Evolutionary conservation across 1,139 yeast species (phyloP), one percentile per base, ranked within the genome.

Genomic region (Geotrichum siamense): DNA sequence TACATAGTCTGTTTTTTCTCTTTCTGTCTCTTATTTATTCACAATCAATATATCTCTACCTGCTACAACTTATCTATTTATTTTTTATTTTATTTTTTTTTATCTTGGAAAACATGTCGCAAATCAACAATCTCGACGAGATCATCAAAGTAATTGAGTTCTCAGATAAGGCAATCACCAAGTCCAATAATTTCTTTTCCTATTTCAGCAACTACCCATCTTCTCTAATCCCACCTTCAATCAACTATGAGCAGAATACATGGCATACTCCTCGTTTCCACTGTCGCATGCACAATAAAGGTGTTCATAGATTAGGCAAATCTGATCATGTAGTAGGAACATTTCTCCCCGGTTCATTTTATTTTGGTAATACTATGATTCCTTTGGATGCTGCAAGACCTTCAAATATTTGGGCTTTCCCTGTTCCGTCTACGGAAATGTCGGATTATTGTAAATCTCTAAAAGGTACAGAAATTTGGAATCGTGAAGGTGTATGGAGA

Each of bases 401-500:
- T 10, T 36, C 26, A 5, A 44, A 43, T 28, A 21, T 47, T 3
- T 72, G 74, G 59, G 72, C 82, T 1, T 74, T 69, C 51, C 79
- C 79, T 8, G 70, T 75, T 6, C 96, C 96, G 1, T 69, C 80
- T 0, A 66, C 74, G 1, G 63, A 72, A 41, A 72, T 75, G 50
- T 84, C 79, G 59, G 70, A 75, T 48, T 71, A 75, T 38, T 87
- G 96, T 61, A 56, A 72, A 54, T 73, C 74, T 27, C 68, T 73
- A 39, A 65, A 76, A 3, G 96, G 96, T 1, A 67, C 73, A 16
- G 74, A 85, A 0, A 78, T 79, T 6, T 87, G 95, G 94, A 91
- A 83, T 55, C 68, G 72, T 35, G 61, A 61, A 21, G 96, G 96
- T 0, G 74, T 78, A 61, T 87, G 96, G 96, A 73, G 87, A 57